Percentiles rank a stretch among this genome's conserved stretches.
Conservation (phyloP, 495 filamentous ascomycete species). For the Massariosphaeria phaeospora region DNA sequence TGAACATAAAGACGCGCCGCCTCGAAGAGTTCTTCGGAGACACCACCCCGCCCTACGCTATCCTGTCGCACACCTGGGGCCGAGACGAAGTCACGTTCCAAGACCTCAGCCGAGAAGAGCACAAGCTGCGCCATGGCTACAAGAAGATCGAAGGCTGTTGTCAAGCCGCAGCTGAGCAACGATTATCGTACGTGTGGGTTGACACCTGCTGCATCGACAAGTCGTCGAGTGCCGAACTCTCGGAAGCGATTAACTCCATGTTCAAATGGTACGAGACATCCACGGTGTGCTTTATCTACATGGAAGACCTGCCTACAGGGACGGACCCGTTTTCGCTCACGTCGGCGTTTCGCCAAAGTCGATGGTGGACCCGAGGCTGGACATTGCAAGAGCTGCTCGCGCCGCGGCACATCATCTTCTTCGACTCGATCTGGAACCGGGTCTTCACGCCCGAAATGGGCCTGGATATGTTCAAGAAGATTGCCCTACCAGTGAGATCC, state of each 20-base stretch:
- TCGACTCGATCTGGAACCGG: neutral
- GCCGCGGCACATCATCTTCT: neutral
- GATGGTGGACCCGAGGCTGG: slow-evolving; percentile 14
- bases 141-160: neutral
- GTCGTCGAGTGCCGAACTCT: neutral
- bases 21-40: neutral
- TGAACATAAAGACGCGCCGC: neutral
- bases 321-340: neutral
- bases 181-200: slow-evolving; percentile 4
- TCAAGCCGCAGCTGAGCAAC: neutral
- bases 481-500: neutral
- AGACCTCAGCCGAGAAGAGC: neutral
- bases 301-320: slow-evolving; percentile 7
- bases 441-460: neutral
- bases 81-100: neutral
- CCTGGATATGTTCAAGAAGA: neutral
- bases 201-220: slow-evolving; percentile 14
- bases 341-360: slow-evolving; percentile 2
- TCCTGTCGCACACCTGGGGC: neutral
- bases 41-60: neutral
- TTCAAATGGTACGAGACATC: neutral
- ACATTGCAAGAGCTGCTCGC: slow-evolving; percentile 20
- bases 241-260: too few species aligned
- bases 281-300: slow-evolving; percentile 17
- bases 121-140: neutral